Evolutionary conservation across 2,329 filamentous ascomycete genomes (phyloP), one percentile per base, ranked within the genome.

Genomic region (Periconia sp.): DNA sequence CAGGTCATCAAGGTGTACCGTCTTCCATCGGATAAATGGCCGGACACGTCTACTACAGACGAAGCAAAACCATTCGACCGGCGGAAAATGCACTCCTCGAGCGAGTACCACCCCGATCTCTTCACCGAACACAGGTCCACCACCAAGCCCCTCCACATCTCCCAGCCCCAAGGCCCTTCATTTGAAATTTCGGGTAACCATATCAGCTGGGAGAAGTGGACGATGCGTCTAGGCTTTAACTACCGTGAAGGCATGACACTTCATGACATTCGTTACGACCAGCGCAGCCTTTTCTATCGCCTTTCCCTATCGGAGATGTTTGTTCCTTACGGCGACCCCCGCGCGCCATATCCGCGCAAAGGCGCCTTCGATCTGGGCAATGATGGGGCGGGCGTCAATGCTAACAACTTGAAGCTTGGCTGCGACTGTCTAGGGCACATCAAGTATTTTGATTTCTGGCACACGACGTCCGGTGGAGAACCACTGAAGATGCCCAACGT

Each of bases 221-320:
- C 59, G 2, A 64, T 79, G 50, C 68, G 70, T 1, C 65, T 79
- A 3, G 77, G 74, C 0, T 80, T 79, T 59, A 80, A 79, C 51
- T 77, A 76, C 31, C 71, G 77, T 5, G 77, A 79, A 57, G 77
- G 76, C 0, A 57, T 76, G 11, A 76, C 73, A 1, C 61, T 79
- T 2, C 75, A 77, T 46, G 86, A 91, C 60, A 74, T 91, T 15
- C 80, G 80, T 63, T 91, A 88, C 63, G 85, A 88, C 59, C 81
- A 81, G 35, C 80, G 86, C 17, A 85, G 82, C 42, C 76, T 90
- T 27, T 79, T 90, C 64, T 87, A 89, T 73, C 81, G 88, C 1
- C 70, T 91, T 30, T 84, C 83, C 56, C 79, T 88, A 52, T 84
- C 83, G 56, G 88, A 91, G 68, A 88, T 91, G 83, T 77, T 77